phyloP scores from a whole-genome alignment of 768 basidiomycete species.

The Tremella mesenterica region DNA sequence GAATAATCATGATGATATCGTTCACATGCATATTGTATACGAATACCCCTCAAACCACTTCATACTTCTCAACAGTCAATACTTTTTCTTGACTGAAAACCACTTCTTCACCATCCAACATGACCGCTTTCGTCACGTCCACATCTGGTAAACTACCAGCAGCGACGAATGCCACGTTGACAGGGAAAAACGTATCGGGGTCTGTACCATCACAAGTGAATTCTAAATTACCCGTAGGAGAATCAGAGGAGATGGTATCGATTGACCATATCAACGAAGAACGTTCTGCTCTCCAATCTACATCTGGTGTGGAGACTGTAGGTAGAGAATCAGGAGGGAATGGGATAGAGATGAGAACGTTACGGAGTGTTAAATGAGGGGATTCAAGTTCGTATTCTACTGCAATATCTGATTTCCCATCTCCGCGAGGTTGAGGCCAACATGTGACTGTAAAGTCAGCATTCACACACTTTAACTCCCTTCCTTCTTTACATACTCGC shows the following conservation, averaged over 20 bases:
- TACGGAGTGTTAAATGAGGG: slow-evolving; percentile 65
- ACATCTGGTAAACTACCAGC: slow-evolving; percentile 75
- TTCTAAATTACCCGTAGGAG: slow-evolving; percentile 72
- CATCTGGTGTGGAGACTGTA: slow-evolving; percentile 24
- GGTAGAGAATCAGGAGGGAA: slow-evolving; percentile 53
- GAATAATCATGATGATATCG: no score
- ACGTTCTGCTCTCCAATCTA: slow-evolving; percentile 69
- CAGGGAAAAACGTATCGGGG: slow-evolving; percentile 87
- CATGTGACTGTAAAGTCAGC: slow-evolving; percentile 63
- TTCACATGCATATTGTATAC: not conserved
- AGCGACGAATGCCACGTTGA: slow-evolving; percentile 69
- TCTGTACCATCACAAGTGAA: slow-evolving; percentile 82
- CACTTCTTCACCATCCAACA: slow-evolving; percentile 46
- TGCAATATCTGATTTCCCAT: slow-evolving; percentile 87
- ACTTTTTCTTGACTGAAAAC: slow-evolving; percentile 55
- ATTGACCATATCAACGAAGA: slow-evolving; percentile 78
- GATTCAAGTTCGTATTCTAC: slow-evolving; percentile 96
- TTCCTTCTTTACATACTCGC: no score
- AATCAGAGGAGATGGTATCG: slow-evolving; percentile 54
- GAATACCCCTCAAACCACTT: slow-evolving; percentile 45
- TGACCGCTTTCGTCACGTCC: slow-evolving; percentile 54
- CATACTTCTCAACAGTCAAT: slow-evolving; percentile 51
- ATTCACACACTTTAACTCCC: no score
- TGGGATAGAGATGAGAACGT: slow-evolving; percentile 82
- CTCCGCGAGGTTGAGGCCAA: slow-evolving; percentile 88